Evolutionary conservation across 169 alveolate genomes (phyloP).

Genomic region (Plasmodium berghei): DNA sequence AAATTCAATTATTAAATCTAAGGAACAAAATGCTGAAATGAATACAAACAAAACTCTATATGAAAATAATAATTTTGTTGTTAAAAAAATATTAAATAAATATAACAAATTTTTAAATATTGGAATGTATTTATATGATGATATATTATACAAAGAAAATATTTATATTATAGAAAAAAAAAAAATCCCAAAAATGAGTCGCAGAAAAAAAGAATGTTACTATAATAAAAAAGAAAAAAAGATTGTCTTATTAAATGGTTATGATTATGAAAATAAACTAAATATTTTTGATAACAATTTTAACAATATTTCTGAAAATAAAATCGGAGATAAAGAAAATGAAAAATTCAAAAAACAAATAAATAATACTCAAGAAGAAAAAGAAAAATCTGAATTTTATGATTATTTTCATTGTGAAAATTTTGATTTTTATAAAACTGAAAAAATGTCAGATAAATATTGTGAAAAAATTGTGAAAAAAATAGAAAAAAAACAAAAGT

Average conservation of each 20-base stretch:
- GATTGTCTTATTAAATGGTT: conserved; percentile 22
- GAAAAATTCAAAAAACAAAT: not conserved
- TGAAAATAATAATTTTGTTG: conserved; percentile 45
- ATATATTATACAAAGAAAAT: conserved; percentile 32
- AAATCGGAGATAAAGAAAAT: not conserved
- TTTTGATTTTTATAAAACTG: conserved; percentile 35
- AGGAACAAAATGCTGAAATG: conserved; percentile 3
- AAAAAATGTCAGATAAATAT: conserved; percentile 37
- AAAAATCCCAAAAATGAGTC: conserved; percentile 20
- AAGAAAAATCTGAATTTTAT: conserved; percentile 42
- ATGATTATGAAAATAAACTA: conserved; percentile 10
- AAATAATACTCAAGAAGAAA: conserved; percentile 2
- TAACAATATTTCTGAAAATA: not conserved
- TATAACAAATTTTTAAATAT: conserved; percentile 42
- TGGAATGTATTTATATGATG: conserved; percentile 50
- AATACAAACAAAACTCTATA: conserved; percentile 7
- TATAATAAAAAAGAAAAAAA: not conserved
- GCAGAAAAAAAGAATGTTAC: conserved; percentile 42
- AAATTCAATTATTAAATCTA: not conserved
- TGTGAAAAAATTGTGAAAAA: conserved; percentile 51
- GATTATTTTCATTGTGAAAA: conserved; percentile 27
- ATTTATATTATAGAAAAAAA: conserved; percentile 9
- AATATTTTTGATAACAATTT: not conserved
- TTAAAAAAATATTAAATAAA: conserved; percentile 7
- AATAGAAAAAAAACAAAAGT: conserved; percentile 43